A percentile compares a stretch with the other conserved stretches of the same genome.
These are phyloP conservation scores for Monilinia laxa DNA, from an alignment of 2,329 filamentous ascomycete genomes.

Conservation along the genomic window DNA sequence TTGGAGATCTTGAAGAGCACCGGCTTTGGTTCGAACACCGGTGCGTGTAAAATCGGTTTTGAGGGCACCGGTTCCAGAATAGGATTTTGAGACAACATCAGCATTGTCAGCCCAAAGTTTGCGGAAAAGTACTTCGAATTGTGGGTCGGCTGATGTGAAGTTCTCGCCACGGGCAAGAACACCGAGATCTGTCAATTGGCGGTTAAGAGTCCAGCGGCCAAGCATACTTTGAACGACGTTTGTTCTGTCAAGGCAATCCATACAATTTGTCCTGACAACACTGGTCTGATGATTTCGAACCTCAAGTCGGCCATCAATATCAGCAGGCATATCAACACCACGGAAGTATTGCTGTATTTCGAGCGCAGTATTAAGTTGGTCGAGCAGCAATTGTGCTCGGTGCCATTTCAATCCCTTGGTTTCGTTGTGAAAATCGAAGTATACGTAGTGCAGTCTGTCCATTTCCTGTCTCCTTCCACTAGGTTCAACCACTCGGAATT, in stretches of 20 bases:
- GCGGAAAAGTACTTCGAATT: slow-evolving; percentile 88
- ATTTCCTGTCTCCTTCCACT: slow-evolving; percentile 58
- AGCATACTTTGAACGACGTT: slow-evolving; percentile 99
- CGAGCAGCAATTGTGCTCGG: slow-evolving; percentile 80
- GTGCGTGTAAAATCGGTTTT: slow-evolving; percentile 98
- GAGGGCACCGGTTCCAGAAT: slow-evolving; percentile 93
- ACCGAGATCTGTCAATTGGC: slow-evolving; percentile 83
- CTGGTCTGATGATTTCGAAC: slow-evolving; percentile 79
- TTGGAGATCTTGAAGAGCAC: slow-evolving; percentile 80
- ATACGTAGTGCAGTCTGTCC: slow-evolving; percentile 90
- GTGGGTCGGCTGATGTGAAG: slow-evolving; percentile 72
- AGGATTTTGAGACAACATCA: slow-evolving; percentile 87
- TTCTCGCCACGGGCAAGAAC: slow-evolving; percentile 73
- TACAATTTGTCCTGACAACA: slow-evolving; percentile 96
- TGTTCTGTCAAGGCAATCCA: slow-evolving; percentile 97
- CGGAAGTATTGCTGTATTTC: slow-evolving; percentile 87
- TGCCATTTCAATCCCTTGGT: slow-evolving; percentile 95
- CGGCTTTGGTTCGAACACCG: slow-evolving; percentile 80
- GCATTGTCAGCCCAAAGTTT: slow-evolving; percentile 99
- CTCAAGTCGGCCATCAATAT: slow-evolving; percentile 69
- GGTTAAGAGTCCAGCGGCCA: slow-evolving; percentile 81
- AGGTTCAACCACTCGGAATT: slow-evolving; percentile 76
- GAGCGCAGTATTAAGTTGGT: slow-evolving; percentile 75
- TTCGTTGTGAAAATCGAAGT: slow-evolving; percentile 98
- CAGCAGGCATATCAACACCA: slow-evolving; percentile 79